These are phyloP conservation scores for Niebla homalea DNA, from an alignment of 495 filamentous ascomycete species.

Conservation along the genomic window DNA sequence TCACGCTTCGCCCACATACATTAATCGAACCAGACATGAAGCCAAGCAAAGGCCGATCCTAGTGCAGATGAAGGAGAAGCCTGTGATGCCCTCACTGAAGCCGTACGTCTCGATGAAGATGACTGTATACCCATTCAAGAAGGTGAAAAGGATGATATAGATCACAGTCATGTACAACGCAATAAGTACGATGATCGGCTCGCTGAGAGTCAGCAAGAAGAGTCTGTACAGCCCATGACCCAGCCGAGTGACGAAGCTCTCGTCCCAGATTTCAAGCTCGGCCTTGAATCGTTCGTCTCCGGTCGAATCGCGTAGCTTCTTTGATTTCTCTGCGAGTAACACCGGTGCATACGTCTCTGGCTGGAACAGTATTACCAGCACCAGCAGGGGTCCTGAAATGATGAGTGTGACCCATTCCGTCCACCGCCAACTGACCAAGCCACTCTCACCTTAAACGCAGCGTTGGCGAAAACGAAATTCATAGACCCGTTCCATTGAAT, in stretches of 20 bases:
- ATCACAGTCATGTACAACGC: conserved; percentile 48
- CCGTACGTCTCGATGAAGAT: conserved; percentile 48
- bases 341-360: conserved; percentile 40
- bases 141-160: conserved; percentile 55
- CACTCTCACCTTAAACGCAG: conserved; percentile 19
- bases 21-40: conserved; percentile 33
- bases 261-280: conserved; percentile 31
- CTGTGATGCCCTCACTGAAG: conserved; percentile 39
- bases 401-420: conserved; percentile 39
- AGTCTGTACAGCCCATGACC: conserved; percentile 29
- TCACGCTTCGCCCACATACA: conserved; percentile 44
- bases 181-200: conserved; percentile 41
- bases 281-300: conserved; percentile 31
- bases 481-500: conserved; percentile 33
- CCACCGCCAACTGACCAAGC: conserved; percentile 37
- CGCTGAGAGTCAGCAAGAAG: conserved; percentile 28
- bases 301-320: conserved; percentile 31
- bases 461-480: conserved; percentile 36
- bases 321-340: conserved; percentile 39
- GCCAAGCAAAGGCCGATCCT: conserved; percentile 38
- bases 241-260: conserved; percentile 24
- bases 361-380: conserved; percentile 31
- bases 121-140: conserved; percentile 50
- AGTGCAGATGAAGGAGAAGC: conserved; percentile 46
- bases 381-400: conserved; percentile 28